phyloP scores from a whole-genome alignment of 306 rosid species.

The Acacia confusa region DNA sequence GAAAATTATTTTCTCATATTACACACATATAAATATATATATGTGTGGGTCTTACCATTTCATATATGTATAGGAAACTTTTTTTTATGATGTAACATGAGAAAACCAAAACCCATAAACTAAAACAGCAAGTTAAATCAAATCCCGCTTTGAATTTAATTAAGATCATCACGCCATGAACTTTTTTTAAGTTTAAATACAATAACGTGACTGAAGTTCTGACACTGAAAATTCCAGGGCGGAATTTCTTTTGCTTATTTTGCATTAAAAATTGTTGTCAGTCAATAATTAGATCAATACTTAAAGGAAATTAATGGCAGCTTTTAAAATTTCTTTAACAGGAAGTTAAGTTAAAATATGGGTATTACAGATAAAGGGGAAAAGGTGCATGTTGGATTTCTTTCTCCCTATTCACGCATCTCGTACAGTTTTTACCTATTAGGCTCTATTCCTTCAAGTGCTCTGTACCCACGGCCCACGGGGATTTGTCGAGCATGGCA shows the following conservation, averaged over 20 bases:
- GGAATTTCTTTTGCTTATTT: not conserved
- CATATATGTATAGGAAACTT: too few relatives aligned
- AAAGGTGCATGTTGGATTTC: slow-evolving; percentile 33
- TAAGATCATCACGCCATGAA: slow-evolving; percentile 12
- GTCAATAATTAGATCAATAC: slow-evolving; percentile 15
- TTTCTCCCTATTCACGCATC: slow-evolving; percentile 29
- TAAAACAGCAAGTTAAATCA: slow-evolving; percentile 42
- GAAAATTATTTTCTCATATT: too few relatives aligned
- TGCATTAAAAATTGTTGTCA: not conserved
- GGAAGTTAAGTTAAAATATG: not conserved
- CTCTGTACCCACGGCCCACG: slow-evolving; percentile 33
- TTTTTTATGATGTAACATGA: too few relatives aligned
- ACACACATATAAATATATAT: too few relatives aligned
- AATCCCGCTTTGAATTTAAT: slow-evolving; percentile 46
- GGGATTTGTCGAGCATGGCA: slow-evolving; percentile 28
- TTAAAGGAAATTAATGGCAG: not conserved
- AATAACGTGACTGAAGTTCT: slow-evolving; percentile 32
- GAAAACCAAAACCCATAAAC: too few relatives aligned
- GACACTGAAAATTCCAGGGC: slow-evolving; percentile 40
- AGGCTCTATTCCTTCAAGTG: slow-evolving; percentile 18
- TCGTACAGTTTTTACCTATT: slow-evolving; percentile 6
- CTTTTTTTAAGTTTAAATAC: slow-evolving; percentile 19
- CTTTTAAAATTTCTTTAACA: not conserved
- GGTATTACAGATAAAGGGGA: not conserved
- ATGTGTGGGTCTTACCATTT: too few relatives aligned